A percentile compares a stretch with the other conserved stretches of the same genome.
Evolutionary conservation across 2,329 filamentous ascomycete species (phyloP).

Genomic region (Cadophora malorum): DNA sequence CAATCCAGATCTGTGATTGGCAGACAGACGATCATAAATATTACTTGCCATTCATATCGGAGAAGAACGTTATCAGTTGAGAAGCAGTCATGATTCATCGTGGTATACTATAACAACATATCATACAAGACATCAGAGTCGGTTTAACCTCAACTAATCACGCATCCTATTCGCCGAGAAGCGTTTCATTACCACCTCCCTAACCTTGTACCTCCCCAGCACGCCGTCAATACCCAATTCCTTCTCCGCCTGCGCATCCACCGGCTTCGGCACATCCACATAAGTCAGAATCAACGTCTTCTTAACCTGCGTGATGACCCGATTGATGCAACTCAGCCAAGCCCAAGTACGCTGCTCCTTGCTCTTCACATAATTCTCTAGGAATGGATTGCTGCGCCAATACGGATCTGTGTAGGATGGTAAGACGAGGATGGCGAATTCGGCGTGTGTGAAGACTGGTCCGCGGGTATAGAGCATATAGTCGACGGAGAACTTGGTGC

Average conservation of each 20-base stretch:
- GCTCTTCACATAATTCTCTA: constrained; percentile 58
- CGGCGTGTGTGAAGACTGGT: constrained; percentile 92
- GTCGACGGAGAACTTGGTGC: constrained; percentile 94
- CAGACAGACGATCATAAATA: no score
- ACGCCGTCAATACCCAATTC: constrained; percentile 64
- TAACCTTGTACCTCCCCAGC: constrained; percentile 74
- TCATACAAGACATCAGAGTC: constrained; percentile 7
- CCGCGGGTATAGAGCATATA: constrained; percentile 94
- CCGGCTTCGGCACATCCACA: constrained; percentile 83
- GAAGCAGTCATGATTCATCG: constrained; percentile 4
- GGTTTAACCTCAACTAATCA: constrained; percentile 19
- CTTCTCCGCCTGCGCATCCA: constrained; percentile 52
- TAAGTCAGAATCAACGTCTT: constrained; percentile 92
- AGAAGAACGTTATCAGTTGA: neutral
- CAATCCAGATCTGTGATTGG: no score
- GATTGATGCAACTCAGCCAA: constrained; percentile 87
- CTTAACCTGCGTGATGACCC: constrained; percentile 86
- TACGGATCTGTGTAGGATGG: constrained; percentile 79
- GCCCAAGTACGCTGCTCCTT: constrained; percentile 68
- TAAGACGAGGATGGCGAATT: constrained; percentile 86
- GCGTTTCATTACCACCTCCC: constrained; percentile 80
- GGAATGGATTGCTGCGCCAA: constrained; percentile 63
- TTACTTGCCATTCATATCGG: no score
- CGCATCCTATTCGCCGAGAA: constrained; percentile 59
- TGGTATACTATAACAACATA: constrained; percentile 9